A percentile compares a stretch with the other conserved stretches of the same genome.
Conservation (phyloP, 768 basidiomycete species). For the Peribolospora baueri region DNA sequence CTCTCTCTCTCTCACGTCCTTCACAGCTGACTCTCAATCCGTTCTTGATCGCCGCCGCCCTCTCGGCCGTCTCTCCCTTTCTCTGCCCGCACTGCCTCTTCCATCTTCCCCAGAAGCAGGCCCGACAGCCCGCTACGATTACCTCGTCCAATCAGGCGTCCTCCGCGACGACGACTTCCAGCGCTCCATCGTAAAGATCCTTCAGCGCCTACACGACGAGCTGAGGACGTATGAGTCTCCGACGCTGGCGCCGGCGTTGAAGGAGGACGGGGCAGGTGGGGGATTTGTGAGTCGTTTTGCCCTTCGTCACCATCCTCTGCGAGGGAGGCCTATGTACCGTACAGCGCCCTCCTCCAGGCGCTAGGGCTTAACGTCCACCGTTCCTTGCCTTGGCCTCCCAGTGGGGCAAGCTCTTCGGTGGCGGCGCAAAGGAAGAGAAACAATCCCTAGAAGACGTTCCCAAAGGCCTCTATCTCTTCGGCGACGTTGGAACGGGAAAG, state of each 20-base stretch:
- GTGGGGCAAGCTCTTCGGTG: slow-evolving; percentile 18
- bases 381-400: slow-evolving; percentile 2
- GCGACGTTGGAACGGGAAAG: slow-evolving; percentile 92
- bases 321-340: background rate
- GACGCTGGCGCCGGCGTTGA: slow-evolving; percentile 25
- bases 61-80: too few species aligned
- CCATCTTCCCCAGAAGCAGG: background rate
- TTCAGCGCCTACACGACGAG: slow-evolving; percentile 54
- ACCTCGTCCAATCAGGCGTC: slow-evolving; percentile 28
- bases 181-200: slow-evolving; percentile 50
- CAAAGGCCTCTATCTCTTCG: slow-evolving; percentile 80
- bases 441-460: slow-evolving; percentile 28
- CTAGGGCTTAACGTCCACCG: slow-evolving; percentile 1
- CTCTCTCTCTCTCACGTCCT: too few species aligned
- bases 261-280: slow-evolving; percentile 8
- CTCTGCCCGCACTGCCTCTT: too few species aligned
- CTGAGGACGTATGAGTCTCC: slow-evolving; percentile 49
- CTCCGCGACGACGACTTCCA: slow-evolving; percentile 63
- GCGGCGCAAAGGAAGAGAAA: slow-evolving; percentile 3
- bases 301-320: slow-evolving; percentile 1
- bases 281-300: slow-evolving; percentile 13
- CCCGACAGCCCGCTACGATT: slow-evolving; percentile 19
- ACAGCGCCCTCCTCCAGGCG: slow-evolving; percentile 3
- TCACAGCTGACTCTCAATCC: too few species aligned
- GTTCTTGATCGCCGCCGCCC: too few species aligned